Conservation (phyloP, 345 rosid genomes). For the Atalantia buxifolia region DNA sequence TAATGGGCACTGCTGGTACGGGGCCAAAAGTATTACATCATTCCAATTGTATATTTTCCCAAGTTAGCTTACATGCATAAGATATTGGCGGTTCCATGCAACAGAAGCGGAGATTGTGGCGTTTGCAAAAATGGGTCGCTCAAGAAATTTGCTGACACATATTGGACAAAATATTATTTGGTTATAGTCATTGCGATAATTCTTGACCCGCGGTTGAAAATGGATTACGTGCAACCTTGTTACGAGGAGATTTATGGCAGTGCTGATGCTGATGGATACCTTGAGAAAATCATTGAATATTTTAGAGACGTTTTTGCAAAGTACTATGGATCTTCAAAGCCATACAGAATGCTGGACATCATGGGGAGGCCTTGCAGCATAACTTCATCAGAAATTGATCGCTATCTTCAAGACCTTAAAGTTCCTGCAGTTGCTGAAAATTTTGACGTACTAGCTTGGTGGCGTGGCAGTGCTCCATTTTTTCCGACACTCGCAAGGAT, state of each 20-base stretch:
- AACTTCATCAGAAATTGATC: too few species aligned
- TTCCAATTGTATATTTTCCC: too few species aligned
- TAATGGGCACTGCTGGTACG: too few species aligned
- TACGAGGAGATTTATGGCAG: not conserved
- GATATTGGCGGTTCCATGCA: too few species aligned
- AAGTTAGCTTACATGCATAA: too few species aligned
- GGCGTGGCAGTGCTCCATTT: not conserved
- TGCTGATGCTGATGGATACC: not conserved
- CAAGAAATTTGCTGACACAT: too few species aligned
- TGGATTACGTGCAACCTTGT: not conserved
- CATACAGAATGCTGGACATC: too few species aligned
- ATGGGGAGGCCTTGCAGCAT: too few species aligned
- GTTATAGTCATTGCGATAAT: not conserved
- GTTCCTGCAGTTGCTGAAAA: not conserved
- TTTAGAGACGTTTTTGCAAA: not conserved
- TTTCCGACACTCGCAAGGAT: constrained; percentile 3
- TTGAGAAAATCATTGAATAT: not conserved
- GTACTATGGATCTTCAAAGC: too few species aligned
- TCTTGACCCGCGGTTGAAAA: not conserved
- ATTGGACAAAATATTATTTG: not conserved
- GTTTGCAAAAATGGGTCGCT: too few species aligned
- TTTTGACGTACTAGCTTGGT: constrained; percentile 15
- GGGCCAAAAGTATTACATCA: too few species aligned
- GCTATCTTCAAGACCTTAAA: not conserved
- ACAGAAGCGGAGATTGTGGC: too few species aligned